Percentiles rank a stretch among this genome's conserved stretches.
Evolutionary conservation across 805 yeast genomes (phyloP).

Genomic region (Myxozyma monticola): DNA sequence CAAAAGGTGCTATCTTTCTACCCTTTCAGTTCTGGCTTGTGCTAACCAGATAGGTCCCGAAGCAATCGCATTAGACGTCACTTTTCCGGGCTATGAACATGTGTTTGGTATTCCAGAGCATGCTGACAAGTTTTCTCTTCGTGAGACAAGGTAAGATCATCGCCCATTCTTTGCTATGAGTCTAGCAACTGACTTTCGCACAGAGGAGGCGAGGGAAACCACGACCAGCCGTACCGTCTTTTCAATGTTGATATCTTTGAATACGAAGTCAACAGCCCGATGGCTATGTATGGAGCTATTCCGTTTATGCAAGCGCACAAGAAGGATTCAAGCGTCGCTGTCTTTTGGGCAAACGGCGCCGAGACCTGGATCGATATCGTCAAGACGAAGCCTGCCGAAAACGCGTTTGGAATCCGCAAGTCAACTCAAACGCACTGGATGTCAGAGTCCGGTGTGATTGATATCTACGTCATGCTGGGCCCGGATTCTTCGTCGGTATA

Average conservation of each 20-base stretch:
- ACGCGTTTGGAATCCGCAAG: conserved; percentile 16
- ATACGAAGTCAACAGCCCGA: conserved; percentile 75
- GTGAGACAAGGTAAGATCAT: conserved; percentile 54
- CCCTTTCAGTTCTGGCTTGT: neutral
- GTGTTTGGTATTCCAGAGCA: conserved; percentile 98
- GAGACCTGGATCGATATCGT: conserved; percentile 85
- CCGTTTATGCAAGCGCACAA: conserved; percentile 80
- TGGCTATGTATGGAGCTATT: conserved; percentile 94
- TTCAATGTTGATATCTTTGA: conserved; percentile 95
- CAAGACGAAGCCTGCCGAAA: conserved; percentile 30
- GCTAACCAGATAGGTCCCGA: conserved; percentile 58
- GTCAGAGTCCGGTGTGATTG: conserved; percentile 84
- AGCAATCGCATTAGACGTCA: conserved; percentile 76
- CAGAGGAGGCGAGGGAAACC: conserved; percentile 37
- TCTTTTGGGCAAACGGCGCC: conserved; percentile 91
- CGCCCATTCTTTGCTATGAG: neutral
- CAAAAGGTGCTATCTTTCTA: conserved; percentile 52
- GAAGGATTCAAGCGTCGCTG: conserved; percentile 60
- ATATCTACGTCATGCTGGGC: conserved; percentile 67
- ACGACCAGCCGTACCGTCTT: conserved; percentile 75
- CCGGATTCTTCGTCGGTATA: conserved; percentile 57
- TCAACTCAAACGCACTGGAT: conserved; percentile 78
- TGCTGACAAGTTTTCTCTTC: conserved; percentile 73
- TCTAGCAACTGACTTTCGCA: conserved; percentile 12
- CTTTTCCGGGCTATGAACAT: conserved; percentile 57